Base-by-base conservation (phyloP, 371 early-diverging fungal species). In the Blastocladiella emersonii region DNA sequence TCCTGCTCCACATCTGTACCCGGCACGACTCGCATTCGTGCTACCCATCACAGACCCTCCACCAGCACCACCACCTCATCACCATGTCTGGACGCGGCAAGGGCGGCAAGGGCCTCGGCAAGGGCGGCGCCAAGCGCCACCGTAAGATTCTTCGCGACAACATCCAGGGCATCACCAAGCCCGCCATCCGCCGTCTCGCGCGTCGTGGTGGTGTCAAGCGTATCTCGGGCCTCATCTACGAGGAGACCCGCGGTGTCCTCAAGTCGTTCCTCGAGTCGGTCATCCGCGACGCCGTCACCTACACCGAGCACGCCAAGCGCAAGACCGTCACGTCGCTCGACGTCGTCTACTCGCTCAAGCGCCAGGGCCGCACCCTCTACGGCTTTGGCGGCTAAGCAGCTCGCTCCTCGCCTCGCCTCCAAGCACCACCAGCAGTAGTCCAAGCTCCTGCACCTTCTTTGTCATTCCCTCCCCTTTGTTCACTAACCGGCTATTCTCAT, bases 141-240 rank as follows among this genome's bases (percentile, higher is more conserved):
- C 89, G 98, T 82, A 97, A 95, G 88, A 93, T 97, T 82, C 86
- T 96, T 70, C 90, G 95, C 72, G 97, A 94, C 77, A 94, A 93
- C 90, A 95, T 95, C 76, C 82, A 81, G 83, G 97, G 97, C 73
- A 98, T 99, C 73, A 95, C 96, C 73, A 98, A 99, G 88, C 99
- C 99, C 66, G 98, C 99, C 71, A 98, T 99, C 74, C 97, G 99
- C 80, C 94, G 99, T 88, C 95, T 99, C 66, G 99, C 99, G 61
- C 92, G 99, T 76, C 95, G 99, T 91, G 99, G 98, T 74, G 99
- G 99, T 88, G 99, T 98, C 77, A 98, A 98, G 87, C 93, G 99
- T 88, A 96, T 99, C 80, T 94, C 95, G 62, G 95, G 94, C 64
- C 91, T 95, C 65, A 96, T 98, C 80, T 98, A 98, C 81, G 95